These are phyloP conservation scores for Colletotrichum euphorbiae DNA, from an alignment of 2,329 filamentous ascomycete species.

Conservation along the genomic window DNA sequence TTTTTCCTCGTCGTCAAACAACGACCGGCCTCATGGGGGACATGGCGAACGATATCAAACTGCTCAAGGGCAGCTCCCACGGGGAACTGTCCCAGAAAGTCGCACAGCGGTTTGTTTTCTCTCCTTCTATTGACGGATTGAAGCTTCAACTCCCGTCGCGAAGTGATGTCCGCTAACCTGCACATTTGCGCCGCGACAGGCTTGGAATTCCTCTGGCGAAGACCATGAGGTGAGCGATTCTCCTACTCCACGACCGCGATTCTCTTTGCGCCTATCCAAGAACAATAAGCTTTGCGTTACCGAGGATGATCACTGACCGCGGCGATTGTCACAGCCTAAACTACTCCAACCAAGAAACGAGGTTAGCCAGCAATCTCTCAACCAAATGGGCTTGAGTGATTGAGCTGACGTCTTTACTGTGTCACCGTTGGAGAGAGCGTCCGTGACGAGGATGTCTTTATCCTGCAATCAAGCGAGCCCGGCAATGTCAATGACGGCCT, in stretches of 20 bases:
- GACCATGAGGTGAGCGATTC: conserved; percentile 37
- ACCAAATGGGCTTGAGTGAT: conserved; percentile 20
- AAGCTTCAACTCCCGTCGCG: neutral
- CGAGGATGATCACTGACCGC: conserved; percentile 49
- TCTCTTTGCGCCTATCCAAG: conserved; percentile 55
- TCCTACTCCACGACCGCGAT: neutral
- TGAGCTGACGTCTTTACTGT: conserved; percentile 51
- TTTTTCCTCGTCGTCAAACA: conserved; percentile 32
- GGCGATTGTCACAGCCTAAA: conserved; percentile 62
- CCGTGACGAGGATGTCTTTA: conserved; percentile 84
- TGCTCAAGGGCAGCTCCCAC: conserved; percentile 51
- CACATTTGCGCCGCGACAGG: conserved; percentile 9
- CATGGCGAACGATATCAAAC: conserved; percentile 54
- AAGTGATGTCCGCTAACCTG: conserved; percentile 9
- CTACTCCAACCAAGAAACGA: conserved; percentile 81
- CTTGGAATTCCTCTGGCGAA: conserved; percentile 38
- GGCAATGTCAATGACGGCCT: conserved; percentile 93
- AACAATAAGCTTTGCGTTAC: conserved; percentile 43
- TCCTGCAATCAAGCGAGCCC: conserved; percentile 87
- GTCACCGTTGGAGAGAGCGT: conserved; percentile 92
- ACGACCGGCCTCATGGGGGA: conserved; percentile 40
- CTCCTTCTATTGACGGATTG: conserved; percentile 11
- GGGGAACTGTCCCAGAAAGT: conserved; percentile 49
- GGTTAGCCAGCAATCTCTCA: conserved; percentile 29
- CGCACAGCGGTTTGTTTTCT: conserved; percentile 43